Evolutionary conservation across 2,329 filamentous ascomycete genomes (phyloP).

Genomic region (Akanthomyces uredinophilus): DNA sequence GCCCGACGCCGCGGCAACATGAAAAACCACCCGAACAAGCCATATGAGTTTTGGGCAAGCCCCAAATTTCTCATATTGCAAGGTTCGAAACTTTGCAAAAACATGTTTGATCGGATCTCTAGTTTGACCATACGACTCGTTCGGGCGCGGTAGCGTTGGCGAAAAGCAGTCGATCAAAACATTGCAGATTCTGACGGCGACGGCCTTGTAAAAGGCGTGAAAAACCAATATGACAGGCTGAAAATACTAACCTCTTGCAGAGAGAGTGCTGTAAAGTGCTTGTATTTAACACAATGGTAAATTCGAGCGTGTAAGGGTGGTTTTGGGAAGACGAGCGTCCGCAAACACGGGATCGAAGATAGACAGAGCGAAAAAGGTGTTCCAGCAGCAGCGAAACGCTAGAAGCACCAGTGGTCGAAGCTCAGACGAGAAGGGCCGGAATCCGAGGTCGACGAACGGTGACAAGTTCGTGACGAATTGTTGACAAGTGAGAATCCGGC

Average conservation of each 20-base stretch:
- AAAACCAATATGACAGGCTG: not conserved
- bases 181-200: slow-evolving; percentile 1
- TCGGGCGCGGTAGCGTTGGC: not conserved
- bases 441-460: slow-evolving; percentile 28
- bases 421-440: slow-evolving; percentile 29
- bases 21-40: not conserved
- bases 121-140: not conserved
- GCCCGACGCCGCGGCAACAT: not conserved
- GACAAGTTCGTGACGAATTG: slow-evolving; percentile 15
- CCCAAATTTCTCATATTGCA: not conserved
- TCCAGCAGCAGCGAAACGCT: slow-evolving; percentile 21
- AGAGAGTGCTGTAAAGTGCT: slow-evolving; percentile 15
- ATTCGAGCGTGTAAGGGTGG: slow-evolving; percentile 16
- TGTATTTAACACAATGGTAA: not conserved
- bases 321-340: slow-evolving; percentile 17
- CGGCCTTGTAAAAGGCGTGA: not conserved
- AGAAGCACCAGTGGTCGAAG: slow-evolving; percentile 17
- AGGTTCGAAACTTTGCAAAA: not conserved
- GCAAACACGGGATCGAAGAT: slow-evolving; percentile 9
- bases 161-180: slow-evolving; percentile 4
- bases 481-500: slow-evolving; percentile 14
- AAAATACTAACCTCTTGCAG: slow-evolving; percentile 16
- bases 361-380: slow-evolving; percentile 2
- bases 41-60: too few species aligned
- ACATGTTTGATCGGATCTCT: not conserved